A percentile compares a stretch with the other conserved stretches of the same genome.
Conservation (phyloP, 2,329 filamentous ascomycete genomes). For the Microsporum canis region DNA sequence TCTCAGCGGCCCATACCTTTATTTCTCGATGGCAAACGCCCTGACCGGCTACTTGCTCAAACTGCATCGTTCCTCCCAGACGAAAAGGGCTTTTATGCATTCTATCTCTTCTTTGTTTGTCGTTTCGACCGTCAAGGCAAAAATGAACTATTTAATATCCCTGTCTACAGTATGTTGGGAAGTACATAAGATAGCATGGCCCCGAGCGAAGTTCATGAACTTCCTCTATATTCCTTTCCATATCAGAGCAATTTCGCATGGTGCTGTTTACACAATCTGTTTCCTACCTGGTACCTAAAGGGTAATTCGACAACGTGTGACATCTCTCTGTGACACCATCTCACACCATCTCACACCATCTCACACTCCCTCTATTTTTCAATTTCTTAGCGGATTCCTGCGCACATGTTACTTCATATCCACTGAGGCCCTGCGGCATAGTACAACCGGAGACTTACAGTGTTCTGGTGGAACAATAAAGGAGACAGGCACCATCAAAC, state of each 20-base stretch:
- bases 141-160: background rate
- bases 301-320: constrained; percentile 1
- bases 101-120: constrained; percentile 1
- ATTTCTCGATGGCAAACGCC: constrained; percentile 4
- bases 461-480: constrained; percentile 21
- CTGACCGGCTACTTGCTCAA: constrained; percentile 4
- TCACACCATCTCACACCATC: background rate
- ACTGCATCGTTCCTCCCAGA: background rate
- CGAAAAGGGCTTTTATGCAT: background rate
- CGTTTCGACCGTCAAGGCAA: background rate
- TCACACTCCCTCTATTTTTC: background rate
- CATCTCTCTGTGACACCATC: constrained; percentile 1
- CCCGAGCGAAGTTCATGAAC: background rate
- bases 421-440: constrained; percentile 15
- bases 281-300: background rate
- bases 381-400: background rate
- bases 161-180: background rate
- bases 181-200: background rate
- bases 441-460: constrained; percentile 26
- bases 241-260: background rate
- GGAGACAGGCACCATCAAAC: constrained; percentile 18
- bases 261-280: background rate
- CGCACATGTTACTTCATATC: background rate
- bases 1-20: background rate
- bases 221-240: background rate